Evolutionary conservation across 768 basidiomycete species (phyloP), one percentile per base, ranked within the genome.

Genomic region (Naganishia randhawae): DNA sequence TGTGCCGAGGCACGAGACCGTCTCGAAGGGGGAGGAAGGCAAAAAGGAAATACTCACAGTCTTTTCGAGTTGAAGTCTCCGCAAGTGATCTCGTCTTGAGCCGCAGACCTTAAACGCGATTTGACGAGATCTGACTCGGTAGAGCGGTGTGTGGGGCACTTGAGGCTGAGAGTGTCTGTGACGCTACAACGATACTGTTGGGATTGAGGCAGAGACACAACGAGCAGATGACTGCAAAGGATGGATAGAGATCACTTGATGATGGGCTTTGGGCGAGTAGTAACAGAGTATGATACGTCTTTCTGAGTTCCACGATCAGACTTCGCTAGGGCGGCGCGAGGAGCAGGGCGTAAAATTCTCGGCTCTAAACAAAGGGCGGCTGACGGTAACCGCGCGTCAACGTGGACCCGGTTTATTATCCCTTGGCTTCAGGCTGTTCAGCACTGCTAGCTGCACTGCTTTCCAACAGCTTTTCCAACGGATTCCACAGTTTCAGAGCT

Each of bases 51-150:
- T 42, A 61, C 57, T 61, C 57, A 61, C 57, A 42, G 37, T 39
- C 57, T 61, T 35, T 42, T 39, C n/a, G 22, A 61, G 11, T 39
- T 41, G 3, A n/a, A 39, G 37, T 25, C n/a, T 10, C 57, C 10
- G 39, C 37, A 41, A 41, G 7, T 25, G 17, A 25, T 61, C 57
- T n/a, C 39, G 57, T 61, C 57, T 37, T 61, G 37, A 61, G 37
- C 31, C 27, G 35, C 57, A 61, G 29, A 39, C 57, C 22, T 41
- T 14, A 22, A 41, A 42, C 37, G 57, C 57, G 57, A 61, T 41
- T 41, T 41, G 57, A 61, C 37, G 57, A 61, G 35, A 39, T 25
- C 39, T 13, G 17, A 27, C 37, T 22, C 57, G 22, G 32, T n/a
- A 25, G 25, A 61, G 11, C 51, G 37, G 35, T 61, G 57, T 48